phyloP scores from a whole-genome alignment of 2,329 filamentous ascomycete species.

The Paramyrothecium sp. region DNA sequence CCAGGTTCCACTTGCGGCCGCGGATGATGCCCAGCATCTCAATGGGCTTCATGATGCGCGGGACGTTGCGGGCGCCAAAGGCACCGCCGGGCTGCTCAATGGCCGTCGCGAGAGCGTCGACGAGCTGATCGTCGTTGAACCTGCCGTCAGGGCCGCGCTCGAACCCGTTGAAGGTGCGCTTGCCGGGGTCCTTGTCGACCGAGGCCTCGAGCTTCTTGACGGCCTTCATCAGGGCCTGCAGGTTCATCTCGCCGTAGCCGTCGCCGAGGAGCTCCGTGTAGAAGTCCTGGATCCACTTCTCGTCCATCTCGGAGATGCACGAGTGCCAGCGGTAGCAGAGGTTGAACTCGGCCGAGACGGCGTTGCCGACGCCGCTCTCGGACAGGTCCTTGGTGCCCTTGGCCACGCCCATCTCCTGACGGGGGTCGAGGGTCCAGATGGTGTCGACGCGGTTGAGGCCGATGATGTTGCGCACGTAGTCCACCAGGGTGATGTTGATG shows the following conservation, averaged over 20 bases:
- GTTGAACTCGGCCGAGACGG: constrained; percentile 87
- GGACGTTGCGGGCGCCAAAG: constrained; percentile 73
- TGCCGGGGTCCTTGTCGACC: constrained; percentile 63
- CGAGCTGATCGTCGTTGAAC: constrained; percentile 76
- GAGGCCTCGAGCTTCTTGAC: constrained; percentile 61
- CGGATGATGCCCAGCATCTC: constrained; percentile 82
- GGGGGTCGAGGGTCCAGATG: constrained; percentile 79
- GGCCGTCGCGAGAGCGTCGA: constrained; percentile 64
- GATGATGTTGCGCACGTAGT: constrained; percentile 77
- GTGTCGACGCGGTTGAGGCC: constrained; percentile 60
- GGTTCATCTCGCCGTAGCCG: constrained; percentile 54
- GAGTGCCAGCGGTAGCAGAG: constrained; percentile 88
- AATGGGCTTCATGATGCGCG: constrained; percentile 69
- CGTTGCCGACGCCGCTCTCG: constrained; percentile 74
- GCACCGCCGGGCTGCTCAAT: constrained; percentile 76
- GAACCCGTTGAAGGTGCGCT: constrained; percentile 68
- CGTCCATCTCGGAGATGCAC: constrained; percentile 70
- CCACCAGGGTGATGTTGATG: constrained; percentile 74
- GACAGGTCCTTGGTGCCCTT: constrained; percentile 55
- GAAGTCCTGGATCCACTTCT: constrained; percentile 74
- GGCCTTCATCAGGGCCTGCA: constrained; percentile 60
- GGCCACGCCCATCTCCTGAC: constrained; percentile 62
- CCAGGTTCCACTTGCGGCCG: constrained; percentile 73
- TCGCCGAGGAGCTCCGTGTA: constrained; percentile 58
- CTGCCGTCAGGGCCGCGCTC: constrained; percentile 63